These are phyloP conservation scores for Paratinospora sagittata DNA, from an alignment of 164 flowering plant genomes.

Conservation along the genomic window DNA sequence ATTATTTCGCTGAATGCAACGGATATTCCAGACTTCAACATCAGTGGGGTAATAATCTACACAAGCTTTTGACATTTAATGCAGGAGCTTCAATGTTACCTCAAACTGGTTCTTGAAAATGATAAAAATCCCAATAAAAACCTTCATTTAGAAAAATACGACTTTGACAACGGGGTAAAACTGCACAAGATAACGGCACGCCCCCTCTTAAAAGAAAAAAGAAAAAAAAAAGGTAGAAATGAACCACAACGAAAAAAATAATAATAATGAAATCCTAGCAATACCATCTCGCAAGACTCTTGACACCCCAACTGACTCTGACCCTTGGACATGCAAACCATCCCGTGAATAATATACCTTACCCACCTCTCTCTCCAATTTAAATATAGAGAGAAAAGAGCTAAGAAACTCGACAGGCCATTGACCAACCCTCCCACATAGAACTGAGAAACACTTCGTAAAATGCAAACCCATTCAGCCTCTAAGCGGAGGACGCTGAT, in stretches of 20 bases:
- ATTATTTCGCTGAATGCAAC: too few relatives aligned
- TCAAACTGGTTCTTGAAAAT: neutral
- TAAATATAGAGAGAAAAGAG: neutral
- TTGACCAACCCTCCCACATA: neutral
- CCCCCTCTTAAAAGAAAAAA: neutral
- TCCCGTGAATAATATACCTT: neutral
- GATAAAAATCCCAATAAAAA: neutral
- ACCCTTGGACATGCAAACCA: neutral
- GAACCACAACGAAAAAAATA: neutral
- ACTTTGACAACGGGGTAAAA: neutral
- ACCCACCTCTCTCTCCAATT: neutral
- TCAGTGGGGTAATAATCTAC: too few relatives aligned
- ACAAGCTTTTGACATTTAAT: too few relatives aligned
- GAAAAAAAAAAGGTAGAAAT: neutral
- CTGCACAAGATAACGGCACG: neutral
- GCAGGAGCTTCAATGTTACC: too few relatives aligned
- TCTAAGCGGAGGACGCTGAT: constrained; percentile 1
- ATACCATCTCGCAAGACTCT: neutral
- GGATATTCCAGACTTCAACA: too few relatives aligned
- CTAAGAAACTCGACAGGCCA: neutral
- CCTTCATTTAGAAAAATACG: neutral
- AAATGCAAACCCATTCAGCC: neutral
- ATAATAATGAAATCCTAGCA: neutral
- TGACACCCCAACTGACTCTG: neutral
- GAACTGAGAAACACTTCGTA: neutral